Evolutionary conservation across 2,329 filamentous ascomycete genomes (phyloP).

Genomic region (Didymella exigua): DNA sequence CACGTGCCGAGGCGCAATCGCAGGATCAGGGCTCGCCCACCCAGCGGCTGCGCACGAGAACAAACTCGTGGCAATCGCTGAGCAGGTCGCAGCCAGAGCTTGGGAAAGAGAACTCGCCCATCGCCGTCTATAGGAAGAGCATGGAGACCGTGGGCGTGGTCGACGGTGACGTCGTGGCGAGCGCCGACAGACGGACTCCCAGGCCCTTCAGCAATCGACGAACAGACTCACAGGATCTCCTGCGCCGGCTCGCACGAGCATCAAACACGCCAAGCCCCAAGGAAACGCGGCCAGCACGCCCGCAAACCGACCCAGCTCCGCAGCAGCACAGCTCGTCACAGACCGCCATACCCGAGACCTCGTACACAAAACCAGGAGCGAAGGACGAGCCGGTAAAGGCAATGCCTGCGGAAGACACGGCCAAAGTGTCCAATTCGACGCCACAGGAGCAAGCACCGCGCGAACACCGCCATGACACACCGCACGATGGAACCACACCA

Average conservation of each 20-base stretch:
- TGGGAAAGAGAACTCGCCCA: conserved; percentile 39
- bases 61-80: conserved; percentile 39
- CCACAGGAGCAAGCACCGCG: conserved; percentile 7
- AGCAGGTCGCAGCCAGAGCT: conserved; percentile 36
- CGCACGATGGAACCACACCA: conserved; percentile 5
- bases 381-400: conserved; percentile 3
- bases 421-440: conserved; percentile 1
- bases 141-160: conserved; percentile 41
- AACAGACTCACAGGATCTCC: conserved; percentile 53
- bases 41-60: conserved; percentile 28
- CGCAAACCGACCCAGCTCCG: conserved; percentile 28
- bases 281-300: conserved; percentile 27
- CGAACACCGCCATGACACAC: conserved; percentile 15
- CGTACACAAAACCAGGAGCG: neutral
- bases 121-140: conserved; percentile 43
- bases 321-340: conserved; percentile 24
- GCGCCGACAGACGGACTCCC: conserved; percentile 29
- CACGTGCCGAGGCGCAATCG: conserved; percentile 1
- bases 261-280: conserved; percentile 56
- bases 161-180: conserved; percentile 35
- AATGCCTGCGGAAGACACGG: neutral
- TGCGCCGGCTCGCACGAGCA: conserved; percentile 53
- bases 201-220: conserved; percentile 41
- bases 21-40: conserved; percentile 17
- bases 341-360: conserved; percentile 9